Conservation (phyloP, 768 basidiomycete species). For the Porpolomopsis calyptriformis region DNA sequence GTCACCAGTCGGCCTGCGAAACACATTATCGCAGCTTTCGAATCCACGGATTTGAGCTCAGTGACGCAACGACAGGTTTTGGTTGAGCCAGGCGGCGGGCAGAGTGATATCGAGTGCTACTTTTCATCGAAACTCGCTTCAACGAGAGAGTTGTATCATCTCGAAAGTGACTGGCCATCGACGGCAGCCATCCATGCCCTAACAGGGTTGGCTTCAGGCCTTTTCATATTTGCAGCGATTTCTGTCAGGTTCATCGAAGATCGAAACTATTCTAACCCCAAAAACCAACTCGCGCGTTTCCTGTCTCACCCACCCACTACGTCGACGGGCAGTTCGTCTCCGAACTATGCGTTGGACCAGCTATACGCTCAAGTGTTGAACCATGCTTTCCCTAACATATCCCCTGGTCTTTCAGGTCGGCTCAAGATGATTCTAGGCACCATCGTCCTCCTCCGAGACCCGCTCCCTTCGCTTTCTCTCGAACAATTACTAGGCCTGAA, state of each 20-base stretch:
- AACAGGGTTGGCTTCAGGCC: slow-evolving; percentile 14
- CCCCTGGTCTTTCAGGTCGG: not conserved
- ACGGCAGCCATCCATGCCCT: slow-evolving; percentile 10
- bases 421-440: slow-evolving; percentile 1
- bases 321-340: not conserved
- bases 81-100: not conserved
- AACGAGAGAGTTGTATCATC: slow-evolving; percentile 4
- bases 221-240: slow-evolving; percentile 20
- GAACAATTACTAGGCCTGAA: slow-evolving; percentile 1
- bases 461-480: not conserved
- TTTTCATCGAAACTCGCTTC: slow-evolving; percentile 9
- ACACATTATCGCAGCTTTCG: slow-evolving; percentile 10
- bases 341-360: not conserved
- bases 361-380: not conserved
- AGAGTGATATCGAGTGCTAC: slow-evolving; percentile 14
- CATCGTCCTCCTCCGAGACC: not conserved
- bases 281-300: slow-evolving; percentile 9
- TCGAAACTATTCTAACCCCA: slow-evolving; percentile 4
- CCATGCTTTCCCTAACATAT: not conserved
- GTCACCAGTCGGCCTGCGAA: slow-evolving; percentile 21
- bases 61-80: not conserved
- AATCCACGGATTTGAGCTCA: not conserved
- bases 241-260: slow-evolving; percentile 16
- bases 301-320: not conserved
- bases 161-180: slow-evolving; percentile 15